Conservation (phyloP, 768 basidiomycete species). For the Leccinum rimulosum region DNA sequence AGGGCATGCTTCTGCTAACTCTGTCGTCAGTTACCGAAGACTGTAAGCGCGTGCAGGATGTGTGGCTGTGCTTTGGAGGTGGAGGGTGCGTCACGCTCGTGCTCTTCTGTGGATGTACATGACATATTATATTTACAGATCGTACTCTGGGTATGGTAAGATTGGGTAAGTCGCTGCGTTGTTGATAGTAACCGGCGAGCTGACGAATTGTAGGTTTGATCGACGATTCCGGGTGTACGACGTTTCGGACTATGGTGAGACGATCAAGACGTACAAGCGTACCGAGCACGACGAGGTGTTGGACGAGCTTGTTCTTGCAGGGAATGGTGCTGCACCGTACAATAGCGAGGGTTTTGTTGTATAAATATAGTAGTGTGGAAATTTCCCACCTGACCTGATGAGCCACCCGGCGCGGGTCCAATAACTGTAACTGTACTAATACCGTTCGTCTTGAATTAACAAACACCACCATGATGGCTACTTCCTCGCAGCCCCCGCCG, state of each 20-base stretch:
- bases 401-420: slow-evolving; percentile 6
- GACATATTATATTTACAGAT: slow-evolving; percentile 38
- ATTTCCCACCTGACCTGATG: slow-evolving; percentile 19
- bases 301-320: slow-evolving; percentile 62
- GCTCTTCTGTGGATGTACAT: not conserved
- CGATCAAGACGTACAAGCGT: slow-evolving; percentile 83
- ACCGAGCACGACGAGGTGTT: slow-evolving; percentile 68
- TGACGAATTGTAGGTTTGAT: slow-evolving; percentile 59
- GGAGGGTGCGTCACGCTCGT: slow-evolving; percentile 56
- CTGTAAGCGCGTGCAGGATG: slow-evolving; percentile 77
- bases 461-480: slow-evolving; percentile 14
- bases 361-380: not conserved
- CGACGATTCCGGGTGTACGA: slow-evolving; percentile 88
- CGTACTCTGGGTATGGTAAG: slow-evolving; percentile 80
- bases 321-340: slow-evolving; percentile 42
- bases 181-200: not conserved
- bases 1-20: slow-evolving; percentile 11
- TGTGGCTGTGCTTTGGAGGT: slow-evolving; percentile 92
- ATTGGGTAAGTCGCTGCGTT: slow-evolving; percentile 52
- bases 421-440: too few relatives aligned
- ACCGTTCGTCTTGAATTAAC: not conserved
- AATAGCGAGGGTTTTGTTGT: slow-evolving; percentile 5
- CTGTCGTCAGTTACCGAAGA: slow-evolving; percentile 71
- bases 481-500: slow-evolving; percentile 20
- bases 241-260: slow-evolving; percentile 88